These are phyloP conservation scores for Ceratocystis lukuohia DNA, from an alignment of 2,329 filamentous ascomycete species.

Conservation along the genomic window DNA sequence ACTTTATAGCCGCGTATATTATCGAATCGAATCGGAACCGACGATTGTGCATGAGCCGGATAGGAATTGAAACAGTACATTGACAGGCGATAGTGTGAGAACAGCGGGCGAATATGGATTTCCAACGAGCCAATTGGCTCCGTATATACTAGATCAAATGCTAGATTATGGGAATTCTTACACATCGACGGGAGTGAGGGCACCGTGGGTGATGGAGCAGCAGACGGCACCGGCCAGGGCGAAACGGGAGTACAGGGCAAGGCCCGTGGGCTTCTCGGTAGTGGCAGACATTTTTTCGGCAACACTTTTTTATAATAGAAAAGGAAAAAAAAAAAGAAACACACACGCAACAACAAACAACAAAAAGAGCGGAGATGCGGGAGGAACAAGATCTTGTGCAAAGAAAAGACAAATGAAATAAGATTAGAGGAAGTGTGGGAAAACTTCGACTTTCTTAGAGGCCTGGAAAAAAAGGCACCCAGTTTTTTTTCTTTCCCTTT, in stretches of 20 bases:
- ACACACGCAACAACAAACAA: constrained; percentile 14
- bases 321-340: constrained; percentile 19
- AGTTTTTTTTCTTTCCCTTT: not conserved
- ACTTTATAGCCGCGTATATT: not conserved
- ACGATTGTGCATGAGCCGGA: not conserved
- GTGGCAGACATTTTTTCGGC: constrained; percentile 34
- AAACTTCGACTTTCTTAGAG: constrained; percentile 8
- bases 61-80: not conserved
- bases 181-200: constrained; percentile 97
- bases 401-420: constrained; percentile 22
- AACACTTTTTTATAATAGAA: constrained; percentile 14
- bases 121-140: not conserved
- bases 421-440: constrained; percentile 16
- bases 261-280: constrained; percentile 32
- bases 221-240: constrained; percentile 95
- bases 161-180: constrained; percentile 39
- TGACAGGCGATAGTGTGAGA: not conserved
- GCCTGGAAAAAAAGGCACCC: constrained; percentile 16
- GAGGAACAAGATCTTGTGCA: constrained; percentile 22
- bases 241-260: constrained; percentile 84
- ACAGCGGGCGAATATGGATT: not conserved
- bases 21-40: not conserved
- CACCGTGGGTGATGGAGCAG: constrained; percentile 96
- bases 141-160: constrained; percentile 25
- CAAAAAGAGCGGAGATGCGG: constrained; percentile 20